phyloP scores from a whole-genome alignment of 192 early-diverging fungal species.

The Radiomyces spectabilis region DNA sequence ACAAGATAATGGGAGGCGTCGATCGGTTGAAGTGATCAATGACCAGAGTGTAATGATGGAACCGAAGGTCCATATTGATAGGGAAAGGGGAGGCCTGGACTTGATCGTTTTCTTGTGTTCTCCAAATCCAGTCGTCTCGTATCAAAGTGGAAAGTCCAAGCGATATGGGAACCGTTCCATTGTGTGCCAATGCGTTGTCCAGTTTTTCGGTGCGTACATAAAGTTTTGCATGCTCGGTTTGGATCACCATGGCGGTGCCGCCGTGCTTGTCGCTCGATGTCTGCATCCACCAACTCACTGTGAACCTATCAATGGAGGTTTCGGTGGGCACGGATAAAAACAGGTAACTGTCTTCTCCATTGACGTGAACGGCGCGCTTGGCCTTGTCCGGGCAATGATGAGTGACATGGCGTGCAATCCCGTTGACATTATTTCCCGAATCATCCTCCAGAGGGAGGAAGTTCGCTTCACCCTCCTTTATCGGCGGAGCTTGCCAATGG shows the following conservation, averaged over 20 bases:
- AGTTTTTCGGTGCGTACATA: too few species aligned
- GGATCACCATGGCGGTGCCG: conserved; percentile 19
- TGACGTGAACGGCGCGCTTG: conserved; percentile 4
- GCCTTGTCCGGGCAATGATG: background rate
- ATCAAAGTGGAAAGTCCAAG: background rate
- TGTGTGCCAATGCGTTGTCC: background rate
- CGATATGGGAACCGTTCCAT: background rate
- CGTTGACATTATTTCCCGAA: conserved; percentile 21
- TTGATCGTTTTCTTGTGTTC: background rate
- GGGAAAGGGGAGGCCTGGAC: background rate
- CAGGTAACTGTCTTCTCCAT: conserved; percentile 16
- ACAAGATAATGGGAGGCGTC: conserved; percentile 6
- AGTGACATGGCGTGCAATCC: conserved; percentile 8
- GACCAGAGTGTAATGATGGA: conserved; percentile 22
- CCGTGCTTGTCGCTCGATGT: conserved; percentile 3
- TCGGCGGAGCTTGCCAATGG: background rate
- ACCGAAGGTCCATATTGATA: conserved; percentile 3
- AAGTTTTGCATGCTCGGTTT: conserved; percentile 18
- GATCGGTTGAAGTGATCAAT: background rate
- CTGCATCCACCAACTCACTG: conserved; percentile 30
- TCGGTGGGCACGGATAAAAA: conserved; percentile 17
- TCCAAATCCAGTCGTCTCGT: background rate
- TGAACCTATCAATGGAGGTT: conserved; percentile 1
- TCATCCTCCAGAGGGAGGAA: conserved; percentile 9
- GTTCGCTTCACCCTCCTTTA: background rate